A percentile compares a stretch with the other conserved stretches of the same genome.
These are phyloP conservation scores for Erythrobasidium hasegawianum DNA, from an alignment of 1,284 basidiomycete genomes.

Conservation along the genomic window DNA sequence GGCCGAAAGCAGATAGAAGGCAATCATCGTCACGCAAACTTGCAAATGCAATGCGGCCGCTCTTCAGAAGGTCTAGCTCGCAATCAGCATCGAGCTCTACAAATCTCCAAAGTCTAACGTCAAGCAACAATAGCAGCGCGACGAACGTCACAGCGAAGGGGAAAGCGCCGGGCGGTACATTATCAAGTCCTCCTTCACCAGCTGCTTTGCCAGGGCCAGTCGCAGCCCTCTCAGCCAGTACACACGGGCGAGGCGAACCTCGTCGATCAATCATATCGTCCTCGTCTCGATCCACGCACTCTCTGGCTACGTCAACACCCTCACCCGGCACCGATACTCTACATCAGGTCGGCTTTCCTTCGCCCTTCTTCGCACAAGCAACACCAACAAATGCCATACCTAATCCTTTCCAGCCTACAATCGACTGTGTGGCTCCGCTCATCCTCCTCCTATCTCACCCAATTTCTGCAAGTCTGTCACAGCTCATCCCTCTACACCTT, in stretches of 20 bases:
- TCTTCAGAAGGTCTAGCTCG: conserved; percentile 25
- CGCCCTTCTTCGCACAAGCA: conserved; percentile 23
- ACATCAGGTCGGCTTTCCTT: conserved; percentile 7
- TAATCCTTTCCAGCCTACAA: conserved; percentile 20
- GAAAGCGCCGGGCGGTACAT: neutral
- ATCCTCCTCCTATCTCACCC: conserved; percentile 40
- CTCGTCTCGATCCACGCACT: neutral
- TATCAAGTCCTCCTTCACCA: conserved; percentile 4
- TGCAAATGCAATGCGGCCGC: conserved; percentile 14
- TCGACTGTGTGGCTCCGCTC: conserved; percentile 31
- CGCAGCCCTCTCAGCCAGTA: neutral
- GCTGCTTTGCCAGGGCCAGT: conserved; percentile 2
- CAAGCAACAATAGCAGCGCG: too few species aligned
- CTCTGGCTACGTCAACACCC: conserved; percentile 7
- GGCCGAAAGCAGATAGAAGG: conserved; percentile 17
- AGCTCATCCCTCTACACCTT: conserved; percentile 42
- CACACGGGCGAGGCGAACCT: neutral
- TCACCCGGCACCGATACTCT: conserved; percentile 17
- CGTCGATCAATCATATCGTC: neutral
- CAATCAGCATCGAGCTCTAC: conserved; percentile 3
- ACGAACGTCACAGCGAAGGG: too few species aligned
- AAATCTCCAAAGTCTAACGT: neutral
- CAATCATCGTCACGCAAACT: conserved; percentile 12
- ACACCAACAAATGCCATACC: conserved; percentile 22
- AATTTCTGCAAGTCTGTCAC: conserved; percentile 41